Evolutionary conservation across 768 basidiomycete genomes (phyloP).

Genomic region (Suillus clintonianus): DNA sequence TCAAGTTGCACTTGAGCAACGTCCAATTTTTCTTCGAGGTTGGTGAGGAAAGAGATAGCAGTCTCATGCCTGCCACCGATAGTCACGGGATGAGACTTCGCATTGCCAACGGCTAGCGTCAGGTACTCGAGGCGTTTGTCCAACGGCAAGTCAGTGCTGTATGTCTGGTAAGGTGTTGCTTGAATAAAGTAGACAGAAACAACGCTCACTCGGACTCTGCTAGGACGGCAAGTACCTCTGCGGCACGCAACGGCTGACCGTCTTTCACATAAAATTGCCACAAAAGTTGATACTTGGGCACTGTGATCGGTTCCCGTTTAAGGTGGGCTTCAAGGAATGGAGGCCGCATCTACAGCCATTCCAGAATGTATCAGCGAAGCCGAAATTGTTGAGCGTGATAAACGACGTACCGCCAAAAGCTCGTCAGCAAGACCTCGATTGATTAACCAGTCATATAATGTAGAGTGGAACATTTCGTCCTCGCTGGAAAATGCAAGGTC

Average conservation of each 20-base stretch:
- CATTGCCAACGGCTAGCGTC: conserved; percentile 92
- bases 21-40: conserved; percentile 94
- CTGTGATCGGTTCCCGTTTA: conserved; percentile 73
- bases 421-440: conserved; percentile 79
- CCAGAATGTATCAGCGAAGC: conserved; percentile 12
- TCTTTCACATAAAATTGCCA: conserved; percentile 99
- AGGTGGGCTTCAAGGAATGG: conserved; percentile 89
- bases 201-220: conserved; percentile 81
- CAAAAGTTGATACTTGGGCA: conserved; percentile 82
- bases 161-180: background rate
- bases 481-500: conserved; percentile 80
- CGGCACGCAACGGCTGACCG: conserved; percentile 83
- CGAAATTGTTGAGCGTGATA: conserved; percentile 1
- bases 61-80: conserved; percentile 77
- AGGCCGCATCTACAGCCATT: conserved; percentile 67
- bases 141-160: conserved; percentile 67
- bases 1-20: conserved; percentile 98
- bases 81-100: conserved; percentile 90
- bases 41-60: conserved; percentile 93
- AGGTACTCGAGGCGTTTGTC: conserved; percentile 86
- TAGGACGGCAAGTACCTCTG: conserved; percentile 77
- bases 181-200: background rate
- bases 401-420: conserved; percentile 75
- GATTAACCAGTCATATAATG: conserved; percentile 94
- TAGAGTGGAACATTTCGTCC: conserved; percentile 93